phyloP scores from a whole-genome alignment of 2,329 filamentous ascomycete genomes.

The Penicillium corylophilum region DNA sequence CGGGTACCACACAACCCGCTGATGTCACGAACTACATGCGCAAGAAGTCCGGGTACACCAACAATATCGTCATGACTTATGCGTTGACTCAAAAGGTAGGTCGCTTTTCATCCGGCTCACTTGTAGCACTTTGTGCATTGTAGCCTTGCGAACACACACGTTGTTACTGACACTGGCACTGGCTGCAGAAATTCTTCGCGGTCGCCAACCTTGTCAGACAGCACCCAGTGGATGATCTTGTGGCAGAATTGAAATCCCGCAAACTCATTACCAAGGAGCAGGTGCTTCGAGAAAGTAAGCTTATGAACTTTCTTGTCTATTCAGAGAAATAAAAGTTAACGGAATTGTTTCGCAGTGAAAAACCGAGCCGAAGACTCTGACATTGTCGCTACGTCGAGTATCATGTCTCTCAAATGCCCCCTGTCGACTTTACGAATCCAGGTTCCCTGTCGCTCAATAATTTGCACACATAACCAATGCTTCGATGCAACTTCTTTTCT shows the following conservation, averaged over 20 bases:
- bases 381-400: slow-evolving; percentile 81
- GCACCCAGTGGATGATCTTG: slow-evolving; percentile 69
- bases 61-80: slow-evolving; percentile 83
- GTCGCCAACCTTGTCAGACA: slow-evolving; percentile 73
- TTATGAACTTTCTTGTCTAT: neutral
- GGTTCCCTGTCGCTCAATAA: slow-evolving; percentile 73
- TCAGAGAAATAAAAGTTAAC: neutral
- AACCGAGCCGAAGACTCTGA: slow-evolving; percentile 82
- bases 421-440: slow-evolving; percentile 80
- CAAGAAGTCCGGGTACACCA: slow-evolving; percentile 66
- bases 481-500: slow-evolving; percentile 93
- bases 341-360: slow-evolving; percentile 58
- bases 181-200: slow-evolving; percentile 66
- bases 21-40: slow-evolving; percentile 81
- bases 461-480: slow-evolving; percentile 88
- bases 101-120: slow-evolving; percentile 3
- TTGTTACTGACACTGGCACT: neutral
- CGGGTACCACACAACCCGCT: slow-evolving; percentile 87
- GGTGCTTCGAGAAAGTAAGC: slow-evolving; percentile 77
- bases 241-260: slow-evolving; percentile 62
- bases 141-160: neutral
- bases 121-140: neutral
- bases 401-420: slow-evolving; percentile 90
- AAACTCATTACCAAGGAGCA: slow-evolving; percentile 75
- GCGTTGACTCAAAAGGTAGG: slow-evolving; percentile 83